Conservation (phyloP, 179 eudicot genomes). For the Nepenthes alata region DNA sequence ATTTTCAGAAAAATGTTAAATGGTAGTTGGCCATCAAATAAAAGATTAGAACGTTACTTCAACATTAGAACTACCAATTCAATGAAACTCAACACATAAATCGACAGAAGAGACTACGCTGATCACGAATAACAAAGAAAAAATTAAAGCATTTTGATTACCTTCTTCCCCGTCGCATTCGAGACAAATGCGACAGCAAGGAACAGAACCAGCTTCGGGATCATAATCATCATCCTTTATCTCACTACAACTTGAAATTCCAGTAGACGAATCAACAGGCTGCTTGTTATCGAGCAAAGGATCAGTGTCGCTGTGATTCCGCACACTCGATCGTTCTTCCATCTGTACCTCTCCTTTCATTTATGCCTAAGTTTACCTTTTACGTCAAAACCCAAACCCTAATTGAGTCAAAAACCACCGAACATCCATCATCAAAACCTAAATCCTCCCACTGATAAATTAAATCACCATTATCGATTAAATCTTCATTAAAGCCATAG, state of each 20-base stretch:
- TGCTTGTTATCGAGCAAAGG: conserved; percentile 38
- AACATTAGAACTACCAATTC: not conserved
- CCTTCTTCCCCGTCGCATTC: conserved; percentile 79
- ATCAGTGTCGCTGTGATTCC: conserved; percentile 44
- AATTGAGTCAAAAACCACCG: not conserved
- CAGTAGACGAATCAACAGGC: conserved; percentile 8
- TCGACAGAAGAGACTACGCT: not conserved
- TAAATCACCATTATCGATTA: too few species aligned
- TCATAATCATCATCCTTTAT: conserved; percentile 8
- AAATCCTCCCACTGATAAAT: too few species aligned
- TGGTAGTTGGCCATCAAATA: too few species aligned
- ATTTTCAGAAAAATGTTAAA: too few species aligned
- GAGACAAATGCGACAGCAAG: conserved; percentile 78
- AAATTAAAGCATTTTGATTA: conserved; percentile 6
- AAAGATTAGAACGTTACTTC: too few species aligned
- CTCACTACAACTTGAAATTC: conserved; percentile 16
- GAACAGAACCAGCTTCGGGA: conserved; percentile 16
- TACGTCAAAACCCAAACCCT: not conserved
- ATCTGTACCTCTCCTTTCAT: conserved; percentile 52
- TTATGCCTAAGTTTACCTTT: not conserved
- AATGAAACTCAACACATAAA: not conserved
- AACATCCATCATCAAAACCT: not conserved
- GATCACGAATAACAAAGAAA: not conserved
- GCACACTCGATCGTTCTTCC: conserved; percentile 31
- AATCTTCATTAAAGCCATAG: too few species aligned